These are phyloP conservation scores for Hibiscus trionum DNA, from an alignment of 345 rosid species.

Conservation along the genomic window DNA sequence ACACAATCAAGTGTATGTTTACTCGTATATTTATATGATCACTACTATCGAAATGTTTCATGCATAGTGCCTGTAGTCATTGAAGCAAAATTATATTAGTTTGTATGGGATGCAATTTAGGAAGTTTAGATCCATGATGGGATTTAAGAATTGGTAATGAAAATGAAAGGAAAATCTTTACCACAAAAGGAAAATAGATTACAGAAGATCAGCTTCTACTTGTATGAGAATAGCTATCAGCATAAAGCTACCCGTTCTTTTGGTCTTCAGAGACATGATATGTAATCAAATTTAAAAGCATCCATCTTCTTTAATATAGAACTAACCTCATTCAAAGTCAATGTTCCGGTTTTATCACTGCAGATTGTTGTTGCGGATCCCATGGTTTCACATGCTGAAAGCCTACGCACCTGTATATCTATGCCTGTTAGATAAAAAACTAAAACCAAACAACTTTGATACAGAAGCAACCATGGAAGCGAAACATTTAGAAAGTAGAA, in stretches of 20 bases:
- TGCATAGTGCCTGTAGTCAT: too few relatives aligned
- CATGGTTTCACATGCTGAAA: constrained; percentile 99
- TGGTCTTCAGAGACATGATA: neutral
- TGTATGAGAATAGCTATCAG: neutral
- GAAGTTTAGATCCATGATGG: too few relatives aligned
- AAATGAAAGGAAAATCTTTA: too few relatives aligned
- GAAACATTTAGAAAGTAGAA: constrained; percentile 8
- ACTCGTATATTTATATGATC: neutral
- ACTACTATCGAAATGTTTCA: too few relatives aligned
- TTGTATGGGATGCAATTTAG: too few relatives aligned
- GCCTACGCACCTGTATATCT: constrained; percentile 81
- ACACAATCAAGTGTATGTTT: neutral
- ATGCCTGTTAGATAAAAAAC: constrained; percentile 14
- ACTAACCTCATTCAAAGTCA: constrained; percentile 84
- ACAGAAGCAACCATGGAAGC: constrained; percentile 4
- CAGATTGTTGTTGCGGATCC: constrained; percentile 99
- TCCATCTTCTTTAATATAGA: neutral
- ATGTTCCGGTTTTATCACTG: constrained; percentile 99
- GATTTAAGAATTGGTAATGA: too few relatives aligned
- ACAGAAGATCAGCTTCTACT: too few relatives aligned
- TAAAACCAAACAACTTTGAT: neutral
- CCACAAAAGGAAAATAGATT: too few relatives aligned
- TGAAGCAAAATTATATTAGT: too few relatives aligned
- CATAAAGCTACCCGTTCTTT: neutral
- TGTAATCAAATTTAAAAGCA: neutral